Evolutionary conservation across 2,329 filamentous ascomycete genomes (phyloP).

Genomic region (Gliomastix tumulicola): DNA sequence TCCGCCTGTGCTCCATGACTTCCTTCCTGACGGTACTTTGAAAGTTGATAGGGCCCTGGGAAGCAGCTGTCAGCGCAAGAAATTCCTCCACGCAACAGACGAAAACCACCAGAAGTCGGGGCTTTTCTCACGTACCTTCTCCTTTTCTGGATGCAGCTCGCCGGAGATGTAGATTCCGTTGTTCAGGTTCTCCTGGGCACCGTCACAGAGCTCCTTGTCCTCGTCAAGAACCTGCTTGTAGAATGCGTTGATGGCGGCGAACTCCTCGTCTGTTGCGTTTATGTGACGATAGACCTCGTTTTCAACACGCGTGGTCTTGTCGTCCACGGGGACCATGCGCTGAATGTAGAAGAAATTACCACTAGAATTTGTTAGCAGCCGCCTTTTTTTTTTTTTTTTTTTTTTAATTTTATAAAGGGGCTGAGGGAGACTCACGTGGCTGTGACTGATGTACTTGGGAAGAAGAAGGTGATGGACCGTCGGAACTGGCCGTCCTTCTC

Average conservation of each 20-base stretch:
- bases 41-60: conserved; percentile 44
- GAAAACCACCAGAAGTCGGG: too few species aligned
- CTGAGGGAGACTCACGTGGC: conserved; percentile 44
- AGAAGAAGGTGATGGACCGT: conserved; percentile 39
- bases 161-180: conserved; percentile 55
- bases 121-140: conserved; percentile 16
- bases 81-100: too few species aligned
- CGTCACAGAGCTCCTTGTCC: conserved; percentile 55
- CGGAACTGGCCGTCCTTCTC: conserved; percentile 38
- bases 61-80: too few species aligned
- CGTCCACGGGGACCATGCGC: conserved; percentile 1
- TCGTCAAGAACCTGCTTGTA: conserved; percentile 45
- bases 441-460: conserved; percentile 42
- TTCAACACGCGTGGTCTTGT: conserved; percentile 3
- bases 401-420: too few species aligned
- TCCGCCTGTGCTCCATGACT: conserved; percentile 33
- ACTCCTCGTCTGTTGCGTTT: conserved; percentile 35
- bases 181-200: conserved; percentile 53
- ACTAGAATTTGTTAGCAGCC: too few species aligned
- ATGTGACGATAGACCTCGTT: conserved; percentile 42
- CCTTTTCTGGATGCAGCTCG: conserved; percentile 52
- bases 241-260: conserved; percentile 35
- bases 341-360: conserved; percentile 7
- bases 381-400: too few species aligned
- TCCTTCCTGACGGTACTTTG: conserved; percentile 36